These are phyloP conservation scores for Yamadazyma tumulicola DNA, from an alignment of 805 yeast species.

Conservation along the genomic window DNA sequence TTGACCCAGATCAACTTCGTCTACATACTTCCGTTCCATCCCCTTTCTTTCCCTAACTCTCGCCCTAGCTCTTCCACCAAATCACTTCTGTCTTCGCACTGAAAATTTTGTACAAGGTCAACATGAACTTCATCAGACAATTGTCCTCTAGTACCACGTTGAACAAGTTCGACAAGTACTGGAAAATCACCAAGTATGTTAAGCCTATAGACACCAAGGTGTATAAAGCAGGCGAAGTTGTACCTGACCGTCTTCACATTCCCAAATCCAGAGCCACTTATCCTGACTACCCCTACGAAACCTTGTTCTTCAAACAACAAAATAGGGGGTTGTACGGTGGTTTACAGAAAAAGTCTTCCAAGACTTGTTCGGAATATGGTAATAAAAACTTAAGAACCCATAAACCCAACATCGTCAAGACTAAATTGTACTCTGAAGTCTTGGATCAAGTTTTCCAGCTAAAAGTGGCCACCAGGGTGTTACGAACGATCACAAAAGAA, in stretches of 20 bases:
- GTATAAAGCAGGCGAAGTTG: conserved; percentile 36
- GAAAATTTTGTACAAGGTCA: conserved; percentile 4
- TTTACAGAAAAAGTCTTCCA: conserved; percentile 70
- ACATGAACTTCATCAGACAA: conserved; percentile 7
- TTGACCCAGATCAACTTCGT: no score
- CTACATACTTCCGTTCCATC: no score
- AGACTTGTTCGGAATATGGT: conserved; percentile 71
- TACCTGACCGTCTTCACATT: conserved; percentile 22
- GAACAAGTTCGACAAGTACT: conserved; percentile 28
- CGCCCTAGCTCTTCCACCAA: no score
- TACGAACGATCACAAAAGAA: conserved; percentile 84
- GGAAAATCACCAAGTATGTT: conserved; percentile 37
- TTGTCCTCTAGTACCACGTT: conserved; percentile 1
- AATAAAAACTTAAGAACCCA: conserved; percentile 73
- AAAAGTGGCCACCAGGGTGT: conserved; percentile 72
- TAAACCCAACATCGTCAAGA: conserved; percentile 75
- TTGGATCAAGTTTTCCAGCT: conserved; percentile 55
- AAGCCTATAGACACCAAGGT: conserved; percentile 33
- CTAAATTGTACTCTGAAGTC: conserved; percentile 81
- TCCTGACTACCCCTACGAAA: conserved; percentile 51
- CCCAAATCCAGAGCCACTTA: conserved; percentile 20
- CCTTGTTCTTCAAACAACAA: conserved; percentile 75
- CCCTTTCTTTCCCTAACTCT: no score
- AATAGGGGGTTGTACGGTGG: conserved; percentile 92
- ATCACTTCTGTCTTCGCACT: no score